Evolutionary conservation across 179 eudicot genomes (phyloP), one percentile per base, ranked within the genome.

Genomic region (Nepenthes alata): DNA sequence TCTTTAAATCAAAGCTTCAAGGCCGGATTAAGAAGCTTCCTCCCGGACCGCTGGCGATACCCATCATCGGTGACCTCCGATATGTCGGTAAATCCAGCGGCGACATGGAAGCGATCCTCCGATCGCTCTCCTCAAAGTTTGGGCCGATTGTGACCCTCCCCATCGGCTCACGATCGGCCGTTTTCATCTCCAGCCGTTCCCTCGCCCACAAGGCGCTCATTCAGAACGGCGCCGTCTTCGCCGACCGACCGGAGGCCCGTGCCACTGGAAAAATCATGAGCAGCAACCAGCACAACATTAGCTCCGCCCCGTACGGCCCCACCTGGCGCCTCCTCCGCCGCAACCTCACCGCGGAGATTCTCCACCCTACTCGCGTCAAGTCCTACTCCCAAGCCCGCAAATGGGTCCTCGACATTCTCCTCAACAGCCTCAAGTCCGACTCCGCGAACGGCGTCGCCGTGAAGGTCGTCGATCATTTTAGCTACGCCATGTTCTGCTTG

Each of bases 281-380:
- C 44, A 5, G 65, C 54, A 52, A 41, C 47, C 60, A 67, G 47
- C 64, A 60, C 50, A 60, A 9, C 37, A 60, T 67, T 25, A 60
- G 9, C 47, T 38, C 71, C 0, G 25, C 60, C 12, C 3, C 13
- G 4, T 69, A 62, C 15, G 72, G 67, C 0, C 49, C 65, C 39
- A 69, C 39, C 3, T 69, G 63, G 72, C 52, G 72, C 14, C 8
- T 64, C 58, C 44, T 69, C 3, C 67, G 63, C 0, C 67, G 67
- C 2, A 69, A 69, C 36, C 62, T 69, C 14, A 50, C 67, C 12
- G 49, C 63, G 0, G 55, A 50, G 25, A 55, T 62, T 3, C 58
- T 69, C 14, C 60, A 64, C 13, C 53, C 52, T 2, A 54, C 67
- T 8, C 7, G 44, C 14, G 14, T 41, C 41, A 64, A 64, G 36